Evolutionary conservation across 441 rosid species (phyloP), one percentile per base, ranked within the genome.

Genomic region (Lepidium campestre): DNA sequence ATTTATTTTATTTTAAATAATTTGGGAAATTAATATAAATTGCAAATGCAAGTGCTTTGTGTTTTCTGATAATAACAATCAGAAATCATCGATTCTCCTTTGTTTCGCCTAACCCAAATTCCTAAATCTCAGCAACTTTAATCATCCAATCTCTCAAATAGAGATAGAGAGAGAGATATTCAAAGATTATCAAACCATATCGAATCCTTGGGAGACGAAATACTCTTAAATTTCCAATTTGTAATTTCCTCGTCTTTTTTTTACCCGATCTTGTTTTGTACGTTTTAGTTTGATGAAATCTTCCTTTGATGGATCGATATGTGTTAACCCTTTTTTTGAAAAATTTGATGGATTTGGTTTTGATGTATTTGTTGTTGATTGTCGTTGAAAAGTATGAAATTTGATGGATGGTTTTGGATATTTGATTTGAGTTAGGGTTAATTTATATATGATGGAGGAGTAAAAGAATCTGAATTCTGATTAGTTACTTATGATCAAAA

Each of bases 21-120:
- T 42, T 10, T 42, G 32, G 13, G 11, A 44, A 29, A 35, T 11
- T 47, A 25, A 20, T 15, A 14, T n/a, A 67, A 14, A 67, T 31
- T 47, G 32, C 47, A 36, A 46, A 59, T 19, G 52, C 29, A 54
- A 71, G 59, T 46, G 70, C 44, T 18, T 29, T 65, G 50, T 53
- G 31, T 46, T 6, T 40, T 40, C 7, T 40, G 13, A 8, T 13
- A 5, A 57, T 14, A 14, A 35, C 6, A 8, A n/a, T 13, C 15
- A 14, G 67, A 62, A 62, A 72, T 73, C 45, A 68, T 62, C 73
- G 73, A 68, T 74, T 46, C 65, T 74, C 70, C 69, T 39, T 56
- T 54, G 58, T 61, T 61, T 53, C 73, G 60, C 73, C 68, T 47
- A 73, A 61, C 73, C 65, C 64, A 60, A 42, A 20, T 72, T 53